Evolutionary conservation across 768 basidiomycete genomes (phyloP).

Genomic region (Gyrodon lividus): DNA sequence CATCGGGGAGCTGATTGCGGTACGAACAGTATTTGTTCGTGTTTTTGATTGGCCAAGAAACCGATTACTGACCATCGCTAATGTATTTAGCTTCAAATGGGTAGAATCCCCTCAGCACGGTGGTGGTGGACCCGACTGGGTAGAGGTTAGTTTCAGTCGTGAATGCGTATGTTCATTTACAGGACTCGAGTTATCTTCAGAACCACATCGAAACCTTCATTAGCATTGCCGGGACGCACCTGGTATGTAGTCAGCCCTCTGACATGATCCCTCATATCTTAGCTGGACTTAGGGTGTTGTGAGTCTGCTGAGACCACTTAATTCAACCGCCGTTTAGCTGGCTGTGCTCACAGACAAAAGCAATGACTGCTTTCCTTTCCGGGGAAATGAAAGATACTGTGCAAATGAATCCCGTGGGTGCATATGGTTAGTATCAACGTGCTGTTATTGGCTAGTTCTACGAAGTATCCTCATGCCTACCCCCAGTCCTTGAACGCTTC

Average conservation of each 20-base stretch:
- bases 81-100: constrained; percentile 79
- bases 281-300: constrained; percentile 63
- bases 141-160: constrained; percentile 58
- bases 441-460: neutral
- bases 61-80: constrained; percentile 5
- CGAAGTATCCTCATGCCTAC: neutral
- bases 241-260: constrained; percentile 46
- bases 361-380: constrained; percentile 91
- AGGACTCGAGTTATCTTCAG: constrained; percentile 33
- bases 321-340: neutral
- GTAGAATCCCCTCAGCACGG: constrained; percentile 86
- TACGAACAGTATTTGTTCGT: constrained; percentile 79
- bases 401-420: constrained; percentile 77
- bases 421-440: constrained; percentile 51
- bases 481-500: constrained; percentile 75
- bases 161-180: neutral
- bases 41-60: neutral
- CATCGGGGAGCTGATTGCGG: constrained; percentile 6
- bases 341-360: constrained; percentile 68
- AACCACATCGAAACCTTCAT: constrained; percentile 85
- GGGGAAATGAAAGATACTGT: constrained; percentile 97
- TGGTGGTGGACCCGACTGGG: constrained; percentile 83
- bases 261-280: neutral
- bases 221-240: constrained; percentile 82
- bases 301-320: constrained; percentile 25